These are phyloP conservation scores for Pseudocercospora ulei DNA, from an alignment of 2,329 filamentous ascomycete genomes.

Conservation along the genomic window DNA sequence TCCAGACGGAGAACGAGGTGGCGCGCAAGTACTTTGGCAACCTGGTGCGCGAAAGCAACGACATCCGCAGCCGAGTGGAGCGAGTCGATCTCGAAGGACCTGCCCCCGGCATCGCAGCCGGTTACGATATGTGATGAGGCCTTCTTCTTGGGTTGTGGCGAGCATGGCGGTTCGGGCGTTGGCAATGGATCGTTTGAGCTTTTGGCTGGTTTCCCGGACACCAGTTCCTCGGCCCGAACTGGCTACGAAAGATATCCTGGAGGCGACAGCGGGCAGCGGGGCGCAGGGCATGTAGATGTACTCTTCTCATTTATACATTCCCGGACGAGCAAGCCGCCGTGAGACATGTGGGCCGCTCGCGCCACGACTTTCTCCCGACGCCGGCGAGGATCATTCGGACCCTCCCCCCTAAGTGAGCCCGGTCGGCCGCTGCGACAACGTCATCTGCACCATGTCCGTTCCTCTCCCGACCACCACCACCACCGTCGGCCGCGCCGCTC, in stretches of 20 bases:
- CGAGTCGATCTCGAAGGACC: conserved; percentile 46
- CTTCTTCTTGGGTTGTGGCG: conserved; percentile 6
- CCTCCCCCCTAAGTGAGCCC: neutral
- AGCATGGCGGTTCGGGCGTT: too few relatives aligned
- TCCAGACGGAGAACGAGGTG: conserved; percentile 71
- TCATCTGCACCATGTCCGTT: too few relatives aligned
- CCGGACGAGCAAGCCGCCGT: neutral
- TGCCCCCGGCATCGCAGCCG: conserved; percentile 38
- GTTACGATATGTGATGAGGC: conserved; percentile 26
- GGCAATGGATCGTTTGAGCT: too few relatives aligned
- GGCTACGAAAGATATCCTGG: too few relatives aligned
- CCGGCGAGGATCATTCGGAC: neutral
- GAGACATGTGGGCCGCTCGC: too few relatives aligned
- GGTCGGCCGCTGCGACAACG: neutral
- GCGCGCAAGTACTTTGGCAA: conserved; percentile 86
- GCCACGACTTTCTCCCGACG: too few relatives aligned
- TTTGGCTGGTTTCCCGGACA: too few relatives aligned
- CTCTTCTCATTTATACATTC: conserved; percentile 5
- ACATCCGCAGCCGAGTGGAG: conserved; percentile 43
- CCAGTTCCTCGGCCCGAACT: too few relatives aligned
- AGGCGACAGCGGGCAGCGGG: too few relatives aligned
- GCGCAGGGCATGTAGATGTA: conserved; percentile 7
- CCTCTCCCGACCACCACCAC: too few relatives aligned
- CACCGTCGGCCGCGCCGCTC: neutral
- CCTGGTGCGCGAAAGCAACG: conserved; percentile 56